Conservation (phyloP, 768 basidiomycete species). For the Lepiota venenata region DNA sequence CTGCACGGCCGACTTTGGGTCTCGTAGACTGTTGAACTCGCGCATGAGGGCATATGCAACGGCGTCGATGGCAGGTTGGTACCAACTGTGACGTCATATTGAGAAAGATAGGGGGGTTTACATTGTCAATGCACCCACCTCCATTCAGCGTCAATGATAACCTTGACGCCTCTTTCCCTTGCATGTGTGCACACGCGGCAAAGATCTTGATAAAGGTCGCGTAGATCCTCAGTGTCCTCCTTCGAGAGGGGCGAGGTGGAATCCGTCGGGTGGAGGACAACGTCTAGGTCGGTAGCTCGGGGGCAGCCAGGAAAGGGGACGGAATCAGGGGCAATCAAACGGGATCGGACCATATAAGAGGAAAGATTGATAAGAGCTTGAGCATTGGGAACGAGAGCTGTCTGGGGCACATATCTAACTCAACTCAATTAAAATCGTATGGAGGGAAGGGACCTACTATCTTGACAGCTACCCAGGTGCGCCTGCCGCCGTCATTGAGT, state of each 20-base stretch:
- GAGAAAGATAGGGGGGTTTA: neutral
- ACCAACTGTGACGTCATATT: constrained; percentile 39
- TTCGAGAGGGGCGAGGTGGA: constrained; percentile 32
- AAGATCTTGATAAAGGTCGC: constrained; percentile 60
- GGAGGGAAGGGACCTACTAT: constrained; percentile 33
- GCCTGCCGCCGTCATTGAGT: constrained; percentile 36
- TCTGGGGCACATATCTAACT: constrained; percentile 32
- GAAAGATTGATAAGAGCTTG: constrained; percentile 62
- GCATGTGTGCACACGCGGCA: constrained; percentile 63
- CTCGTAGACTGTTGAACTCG: constrained; percentile 60
- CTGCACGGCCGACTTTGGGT: constrained; percentile 25
- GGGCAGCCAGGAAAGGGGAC: constrained; percentile 73
- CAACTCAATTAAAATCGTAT: neutral
- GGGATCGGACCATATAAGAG: constrained; percentile 45
- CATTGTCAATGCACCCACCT: constrained; percentile 34
- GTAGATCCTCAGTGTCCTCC: constrained; percentile 59
- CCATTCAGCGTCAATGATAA: constrained; percentile 87
- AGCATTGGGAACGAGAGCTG: constrained; percentile 65
- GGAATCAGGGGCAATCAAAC: constrained; percentile 25
- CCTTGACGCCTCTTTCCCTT: constrained; percentile 54
- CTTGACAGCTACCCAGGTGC: constrained; percentile 86
- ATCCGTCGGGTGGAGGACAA: constrained; percentile 36
- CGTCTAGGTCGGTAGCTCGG: constrained; percentile 51
- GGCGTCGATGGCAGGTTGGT: constrained; percentile 83
- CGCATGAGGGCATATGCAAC: constrained; percentile 71